These are phyloP conservation scores for Globisporangium radiosum DNA, from an alignment of 352 stramenopile genomes.

Conservation along the genomic window DNA sequence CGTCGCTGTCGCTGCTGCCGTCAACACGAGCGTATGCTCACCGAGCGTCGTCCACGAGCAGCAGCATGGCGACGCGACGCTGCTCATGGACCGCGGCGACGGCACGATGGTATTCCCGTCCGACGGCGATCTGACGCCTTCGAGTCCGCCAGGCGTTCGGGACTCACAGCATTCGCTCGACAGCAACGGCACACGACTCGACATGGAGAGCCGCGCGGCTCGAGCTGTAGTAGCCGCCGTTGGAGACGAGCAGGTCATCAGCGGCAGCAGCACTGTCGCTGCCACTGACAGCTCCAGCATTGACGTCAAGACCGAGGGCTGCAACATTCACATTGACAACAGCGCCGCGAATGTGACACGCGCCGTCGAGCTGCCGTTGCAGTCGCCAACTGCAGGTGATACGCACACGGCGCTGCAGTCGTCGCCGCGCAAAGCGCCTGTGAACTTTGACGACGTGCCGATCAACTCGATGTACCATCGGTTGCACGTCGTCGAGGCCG, in stretches of 20 bases:
- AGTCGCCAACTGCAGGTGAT: background rate
- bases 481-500: conserved; percentile 47
- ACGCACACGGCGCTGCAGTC: background rate
- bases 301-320: background rate
- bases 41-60: background rate
- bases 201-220: too few relatives aligned
- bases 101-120: conserved; percentile 20
- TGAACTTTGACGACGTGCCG: conserved; percentile 51
- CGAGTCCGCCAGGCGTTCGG: conserved; percentile 3
- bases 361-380: too few relatives aligned
- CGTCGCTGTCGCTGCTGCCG: background rate
- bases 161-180: background rate
- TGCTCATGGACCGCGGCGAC: conserved; percentile 36
- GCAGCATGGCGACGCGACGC: conserved; percentile 4
- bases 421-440: conserved; percentile 17
- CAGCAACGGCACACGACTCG: too few relatives aligned
- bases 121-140: conserved; percentile 19
- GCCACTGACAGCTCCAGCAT: background rate
- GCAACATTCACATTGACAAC: background rate
- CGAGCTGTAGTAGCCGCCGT: too few relatives aligned
- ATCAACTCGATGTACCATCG: conserved; percentile 77
- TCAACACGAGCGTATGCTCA: too few relatives aligned
- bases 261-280: background rate
- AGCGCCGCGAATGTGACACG: background rate
- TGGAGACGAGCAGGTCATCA: background rate